Conservation (phyloP, 2,329 filamentous ascomycete genomes). For the Aphanoascus verrucosus region DNA sequence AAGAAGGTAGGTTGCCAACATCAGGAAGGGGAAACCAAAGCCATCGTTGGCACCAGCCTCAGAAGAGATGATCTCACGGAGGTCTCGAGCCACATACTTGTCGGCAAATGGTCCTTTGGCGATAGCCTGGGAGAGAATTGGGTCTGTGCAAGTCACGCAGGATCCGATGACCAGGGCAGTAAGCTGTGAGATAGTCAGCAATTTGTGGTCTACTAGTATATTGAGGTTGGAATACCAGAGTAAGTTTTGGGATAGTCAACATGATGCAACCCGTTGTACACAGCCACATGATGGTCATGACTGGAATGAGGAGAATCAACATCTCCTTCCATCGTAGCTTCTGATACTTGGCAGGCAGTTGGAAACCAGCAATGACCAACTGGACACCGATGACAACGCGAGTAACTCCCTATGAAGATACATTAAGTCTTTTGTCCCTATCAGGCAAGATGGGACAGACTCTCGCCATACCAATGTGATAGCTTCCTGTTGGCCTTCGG, state of each 20-base stretch:
- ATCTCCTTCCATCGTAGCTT: conserved; percentile 43
- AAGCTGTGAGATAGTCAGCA: conserved; percentile 25
- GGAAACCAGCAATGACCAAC: conserved; percentile 53
- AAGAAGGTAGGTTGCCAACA: conserved; percentile 48
- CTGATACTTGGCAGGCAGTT: conserved; percentile 49
- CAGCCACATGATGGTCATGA: conserved; percentile 55
- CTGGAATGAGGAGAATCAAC: conserved; percentile 45
- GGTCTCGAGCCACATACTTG: conserved; percentile 47
- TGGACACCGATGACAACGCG: conserved; percentile 54
- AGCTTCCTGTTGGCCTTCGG: conserved; percentile 26
- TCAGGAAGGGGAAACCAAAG: conserved; percentile 52
- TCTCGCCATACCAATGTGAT: conserved; percentile 33
- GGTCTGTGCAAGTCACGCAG: conserved; percentile 53
- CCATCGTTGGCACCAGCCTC: conserved; percentile 54
- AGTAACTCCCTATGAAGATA: conserved; percentile 34
- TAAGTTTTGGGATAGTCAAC: conserved; percentile 45
- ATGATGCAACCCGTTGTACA: conserved; percentile 47
- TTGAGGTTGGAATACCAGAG: conserved; percentile 28
- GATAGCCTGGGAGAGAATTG: conserved; percentile 51
- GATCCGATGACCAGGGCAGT: conserved; percentile 49
- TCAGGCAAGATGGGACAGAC: not conserved
- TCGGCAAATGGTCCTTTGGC: conserved; percentile 54
- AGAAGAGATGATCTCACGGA: conserved; percentile 52
- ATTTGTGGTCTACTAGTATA: not conserved
- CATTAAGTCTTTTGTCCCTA: not conserved